Percentiles rank a stretch among this genome's conserved stretches.
Evolutionary conservation across 1,284 basidiomycete species (phyloP).

Genomic region (Apiotrichum mycotoxinovorans): DNA sequence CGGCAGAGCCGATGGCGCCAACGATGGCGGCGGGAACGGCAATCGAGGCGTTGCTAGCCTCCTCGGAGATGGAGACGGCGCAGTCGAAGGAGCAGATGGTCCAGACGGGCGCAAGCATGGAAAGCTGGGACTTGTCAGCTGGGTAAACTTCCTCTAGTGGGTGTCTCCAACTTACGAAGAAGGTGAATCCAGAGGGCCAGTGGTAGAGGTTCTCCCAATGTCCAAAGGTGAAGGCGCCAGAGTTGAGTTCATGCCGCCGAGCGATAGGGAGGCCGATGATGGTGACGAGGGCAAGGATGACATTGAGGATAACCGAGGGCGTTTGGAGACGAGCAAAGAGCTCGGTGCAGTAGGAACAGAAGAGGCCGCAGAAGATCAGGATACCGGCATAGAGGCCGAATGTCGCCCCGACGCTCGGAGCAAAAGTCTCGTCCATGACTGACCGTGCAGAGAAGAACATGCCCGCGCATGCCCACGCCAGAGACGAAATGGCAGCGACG

Average conservation of each 20-base stretch:
- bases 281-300: constrained; percentile 65
- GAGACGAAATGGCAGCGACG: constrained; percentile 65
- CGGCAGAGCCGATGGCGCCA: constrained; percentile 58
- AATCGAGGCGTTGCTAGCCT: constrained; percentile 61
- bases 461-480: constrained; percentile 61
- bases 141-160: not conserved
- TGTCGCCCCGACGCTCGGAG: constrained; percentile 33
- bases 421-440: constrained; percentile 36
- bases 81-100: constrained; percentile 63
- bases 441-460: constrained; percentile 44
- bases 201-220: constrained; percentile 55
- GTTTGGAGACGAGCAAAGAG: constrained; percentile 68
- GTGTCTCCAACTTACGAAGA: not conserved
- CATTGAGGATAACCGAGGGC: constrained; percentile 64
- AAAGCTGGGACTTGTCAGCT: constrained; percentile 58
- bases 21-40: constrained; percentile 71
- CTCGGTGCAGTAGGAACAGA: constrained; percentile 65
- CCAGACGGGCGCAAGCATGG: constrained; percentile 73
- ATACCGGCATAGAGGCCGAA: constrained; percentile 46
- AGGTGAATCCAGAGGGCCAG: constrained; percentile 66
- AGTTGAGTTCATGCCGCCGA: constrained; percentile 64
- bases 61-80: constrained; percentile 72
- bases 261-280: constrained; percentile 71
- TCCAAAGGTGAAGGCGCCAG: constrained; percentile 57
- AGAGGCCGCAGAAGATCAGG: constrained; percentile 39